Evolutionary conservation across 495 filamentous ascomycete genomes (phyloP).

Genomic region (Emericellopsis terricola): DNA sequence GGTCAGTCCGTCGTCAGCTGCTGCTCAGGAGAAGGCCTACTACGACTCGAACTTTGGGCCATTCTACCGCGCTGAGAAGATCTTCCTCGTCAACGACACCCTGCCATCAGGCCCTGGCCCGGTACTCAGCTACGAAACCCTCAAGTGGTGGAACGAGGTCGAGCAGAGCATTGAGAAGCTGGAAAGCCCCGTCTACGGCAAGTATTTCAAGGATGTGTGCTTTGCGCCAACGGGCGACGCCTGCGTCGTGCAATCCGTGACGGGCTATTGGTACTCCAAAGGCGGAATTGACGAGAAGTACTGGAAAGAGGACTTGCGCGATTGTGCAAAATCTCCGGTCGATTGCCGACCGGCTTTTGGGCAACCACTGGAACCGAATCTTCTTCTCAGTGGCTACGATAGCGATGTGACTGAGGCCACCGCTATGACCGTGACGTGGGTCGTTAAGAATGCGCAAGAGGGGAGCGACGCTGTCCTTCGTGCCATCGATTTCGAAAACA

Average conservation of each 20-base stretch:
- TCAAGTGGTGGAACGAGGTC: slow-evolving; percentile 88
- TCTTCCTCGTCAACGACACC: slow-evolving; percentile 83
- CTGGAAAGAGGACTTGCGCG: slow-evolving; percentile 50
- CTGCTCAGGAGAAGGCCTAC: slow-evolving; percentile 82
- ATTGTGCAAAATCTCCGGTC: slow-evolving; percentile 61
- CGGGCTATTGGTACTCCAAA: slow-evolving; percentile 65
- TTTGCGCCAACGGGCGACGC: slow-evolving; percentile 80
- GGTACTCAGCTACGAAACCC: slow-evolving; percentile 70
- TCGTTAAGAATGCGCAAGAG: slow-evolving; percentile 75
- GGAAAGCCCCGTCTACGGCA: slow-evolving; percentile 42
- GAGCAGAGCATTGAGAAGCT: slow-evolving; percentile 55
- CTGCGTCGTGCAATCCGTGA: slow-evolving; percentile 83
- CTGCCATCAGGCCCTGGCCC: slow-evolving; percentile 41
- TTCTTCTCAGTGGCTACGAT: slow-evolving; percentile 69
- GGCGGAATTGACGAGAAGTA: slow-evolving; percentile 37
- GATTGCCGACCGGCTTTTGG: slow-evolving; percentile 73
- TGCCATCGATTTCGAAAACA: slow-evolving; percentile 80
- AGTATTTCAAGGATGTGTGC: slow-evolving; percentile 68
- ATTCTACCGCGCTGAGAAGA: slow-evolving; percentile 87
- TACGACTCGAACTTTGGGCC: slow-evolving; percentile 93
- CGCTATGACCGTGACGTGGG: slow-evolving; percentile 85
- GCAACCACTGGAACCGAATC: slow-evolving; percentile 66
- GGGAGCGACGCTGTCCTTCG: slow-evolving; percentile 44
- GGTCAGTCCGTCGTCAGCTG: slow-evolving; percentile 84
- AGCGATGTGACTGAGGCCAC: slow-evolving; percentile 52